Evolutionary conservation across 208 protist species (phyloP), one percentile per base, ranked within the genome.

Genomic region (Trypanosoma avium): DNA sequence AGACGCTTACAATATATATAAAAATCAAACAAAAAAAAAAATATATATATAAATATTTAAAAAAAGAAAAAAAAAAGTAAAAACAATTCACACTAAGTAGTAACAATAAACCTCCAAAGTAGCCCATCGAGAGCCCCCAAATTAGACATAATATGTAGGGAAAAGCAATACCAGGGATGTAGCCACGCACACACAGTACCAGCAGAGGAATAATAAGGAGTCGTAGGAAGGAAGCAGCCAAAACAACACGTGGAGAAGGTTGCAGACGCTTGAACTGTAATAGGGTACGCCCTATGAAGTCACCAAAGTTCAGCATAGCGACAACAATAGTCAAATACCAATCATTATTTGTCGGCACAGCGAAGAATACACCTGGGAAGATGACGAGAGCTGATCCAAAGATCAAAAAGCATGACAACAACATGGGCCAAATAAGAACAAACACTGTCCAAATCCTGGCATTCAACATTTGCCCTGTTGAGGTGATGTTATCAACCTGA

Each of bases 351-450:
- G 24, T n/a, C 33, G 71, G 53, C 3, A 91, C 71, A 13, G 66
- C 22, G 49, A 91, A 72, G 53, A 85, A 81, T 15, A 92, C 67
- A 43, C 86, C 87, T 13, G 89, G 89, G 58, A 93, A 95, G 52
- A 91, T 45, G 43, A 81, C 50, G 52, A 92, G 46, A 1, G 80
- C 77, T 24, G 74, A 70, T 67, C 79, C 84, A 72, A 84, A 93
- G 33, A 81, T 69, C 9, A 81, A 53, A 65, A 87, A 92, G 72
- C 56, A 68, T 58, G 67, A 75, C 21, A 89, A 4, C 57, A 88
- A 53, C 84, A 92, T 89, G 47, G 88, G 88, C 56, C 71, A 90
- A 35, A 94, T 71, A 32, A 50, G 46, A 69, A 74, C 75, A 45
- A 89, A 55, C 42, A 94, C 73, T 12, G 72, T 45, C 12, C 36